Evolutionary conservation across 2,329 filamentous ascomycete species (phyloP).

Genomic region (Aureobasidium sp.): DNA sequence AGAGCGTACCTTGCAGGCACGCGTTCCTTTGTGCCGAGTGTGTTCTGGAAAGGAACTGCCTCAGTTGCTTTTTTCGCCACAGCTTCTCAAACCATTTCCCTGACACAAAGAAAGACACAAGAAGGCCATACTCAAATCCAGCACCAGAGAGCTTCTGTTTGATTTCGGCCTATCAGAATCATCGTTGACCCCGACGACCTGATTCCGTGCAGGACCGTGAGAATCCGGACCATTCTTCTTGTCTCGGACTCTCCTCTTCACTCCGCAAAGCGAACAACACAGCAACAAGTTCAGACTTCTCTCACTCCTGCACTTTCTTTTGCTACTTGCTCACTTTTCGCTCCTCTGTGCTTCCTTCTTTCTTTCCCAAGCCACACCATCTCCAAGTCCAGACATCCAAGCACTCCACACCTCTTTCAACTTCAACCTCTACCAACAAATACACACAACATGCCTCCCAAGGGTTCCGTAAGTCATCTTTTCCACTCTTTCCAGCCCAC

Average conservation of each 20-base stretch:
- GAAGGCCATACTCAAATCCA: background rate
- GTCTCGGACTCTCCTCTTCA: background rate
- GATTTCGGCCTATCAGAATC: background rate
- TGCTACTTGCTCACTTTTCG: background rate
- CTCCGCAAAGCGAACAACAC: background rate
- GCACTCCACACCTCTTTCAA: background rate
- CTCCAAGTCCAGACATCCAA: background rate
- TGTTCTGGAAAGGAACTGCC: background rate
- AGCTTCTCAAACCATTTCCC: too few species aligned
- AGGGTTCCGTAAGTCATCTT: constrained; percentile 14
- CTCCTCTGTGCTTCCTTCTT: background rate
- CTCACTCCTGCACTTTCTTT: background rate
- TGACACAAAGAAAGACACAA: background rate
- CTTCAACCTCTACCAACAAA: background rate
- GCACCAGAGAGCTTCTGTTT: background rate
- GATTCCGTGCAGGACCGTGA: background rate
- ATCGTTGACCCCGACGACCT: background rate
- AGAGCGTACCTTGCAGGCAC: background rate
- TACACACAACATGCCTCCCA: constrained; percentile 15
- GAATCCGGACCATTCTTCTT: background rate
- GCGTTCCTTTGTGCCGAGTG: background rate
- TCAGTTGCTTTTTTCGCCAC: too few species aligned
- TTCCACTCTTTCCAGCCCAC: background rate
- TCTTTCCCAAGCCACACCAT: background rate
- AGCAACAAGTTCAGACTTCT: background rate